Base-by-base conservation (phyloP, 2,329 filamentous ascomycete species). In the Helicocarpus griseus region DNA sequence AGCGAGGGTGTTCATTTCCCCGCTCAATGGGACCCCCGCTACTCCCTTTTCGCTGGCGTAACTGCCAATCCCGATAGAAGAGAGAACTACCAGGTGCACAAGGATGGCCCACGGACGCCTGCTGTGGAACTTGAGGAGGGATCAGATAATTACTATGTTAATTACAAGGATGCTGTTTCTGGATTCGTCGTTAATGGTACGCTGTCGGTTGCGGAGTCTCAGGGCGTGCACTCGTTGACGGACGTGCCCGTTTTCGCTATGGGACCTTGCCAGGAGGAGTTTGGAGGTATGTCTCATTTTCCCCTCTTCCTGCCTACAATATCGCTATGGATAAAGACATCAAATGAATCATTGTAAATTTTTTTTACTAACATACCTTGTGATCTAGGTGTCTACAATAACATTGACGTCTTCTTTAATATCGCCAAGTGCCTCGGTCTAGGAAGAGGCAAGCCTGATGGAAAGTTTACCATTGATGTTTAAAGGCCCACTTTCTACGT, bases 11-110 rank as follows among this genome's bases (percentile, higher is more conserved):
- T 80, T 59, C 80, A 86, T 72, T 94, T 93, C 76, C 88, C 88
- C 19, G 75, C 79, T 56, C 89, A 88, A 73, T 93, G 88, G 87
- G 85, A 88, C 65, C 88, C 88, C 13, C 80, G 88, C 29, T 93
- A 91, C 70, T 85, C 86, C 53, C 80, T 94, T 48, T 87, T 86
- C 51, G 78, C 82, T 38, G 88, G 88, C 48, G 68, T 88, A 31
- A 80, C 76, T 46, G 86, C 86, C 29, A 78, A 79, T 63, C 88
- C 88, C 0, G 88, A 94, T 66, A 81, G 77, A 60, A 77, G 86
- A 21, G 88, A 94, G 74, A 79, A 86, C 70, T 94, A 83, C 75
- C 77, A 77, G 57, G 81, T 91, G 13, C 82, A 82, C 71, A 81
- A 80, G 66, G 71, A 75, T 17, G 82, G 81, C 0, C 78, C 86